Base-by-base conservation (phyloP, 371 early-diverging fungal genomes). In the Actinomortierella wolfii region DNA sequence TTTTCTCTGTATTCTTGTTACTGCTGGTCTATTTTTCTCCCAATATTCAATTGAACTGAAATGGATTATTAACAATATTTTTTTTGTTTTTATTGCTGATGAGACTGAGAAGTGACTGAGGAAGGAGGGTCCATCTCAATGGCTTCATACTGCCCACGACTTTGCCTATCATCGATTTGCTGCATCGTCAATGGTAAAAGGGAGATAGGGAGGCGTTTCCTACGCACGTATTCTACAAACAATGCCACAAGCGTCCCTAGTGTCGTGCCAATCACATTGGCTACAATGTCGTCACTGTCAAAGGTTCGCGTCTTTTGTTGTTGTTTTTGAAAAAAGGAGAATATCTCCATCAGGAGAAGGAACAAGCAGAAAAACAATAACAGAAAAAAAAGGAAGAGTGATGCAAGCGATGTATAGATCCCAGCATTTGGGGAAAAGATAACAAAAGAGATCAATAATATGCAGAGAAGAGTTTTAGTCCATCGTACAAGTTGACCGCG, bases 241-340 rank as follows among this genome's bases (percentile, higher is more conserved):
- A 20, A 45, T 1, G 70, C 70, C 11, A 60, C 25, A n/a, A 53
- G 13, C 17, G 61, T 34, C 13, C 70, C 70, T 2, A 56, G 14
- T 15, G n/a, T 17, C 21, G 61, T 48, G 2, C 70, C 70, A 20
- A 55, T 39, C 21, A 56, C 43, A 28, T 70, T 70, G 44, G 70
- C 64, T 0, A 61, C 50, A 24, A 70, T 70, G 50, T 70, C 70
- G 26, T 70, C 61, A 23, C 57, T 54, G 44, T 70, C 70, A 26
- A 60, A 70, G 18, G 70, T 49, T 21, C 70, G 56, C 20, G 70
- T 53, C 70, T 70, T 15, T 15, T 13, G 3, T 20, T n/a, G 13
- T 2, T 2, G 13, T n/a, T 2, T n/a, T 4, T n/a, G 3, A 44
- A 13, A 2, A 44, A 2, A 6, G 20, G 44, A 44, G 20, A 44